Evolutionary conservation across 805 yeast species (phyloP).

Genomic region (Teunomyces gatunensis): DNA sequence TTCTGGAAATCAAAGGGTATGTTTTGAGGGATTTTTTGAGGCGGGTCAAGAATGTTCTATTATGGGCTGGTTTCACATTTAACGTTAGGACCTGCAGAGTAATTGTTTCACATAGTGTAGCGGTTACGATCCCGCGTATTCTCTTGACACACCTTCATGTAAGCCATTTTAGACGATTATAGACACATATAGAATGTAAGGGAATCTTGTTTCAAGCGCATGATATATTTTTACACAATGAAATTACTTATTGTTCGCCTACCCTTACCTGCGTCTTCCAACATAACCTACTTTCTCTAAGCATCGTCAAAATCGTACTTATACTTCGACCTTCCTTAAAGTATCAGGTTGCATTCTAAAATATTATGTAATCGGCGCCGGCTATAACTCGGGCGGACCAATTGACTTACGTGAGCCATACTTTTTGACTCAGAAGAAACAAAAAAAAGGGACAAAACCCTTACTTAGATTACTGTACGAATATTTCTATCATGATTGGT

Average conservation of each 20-base stretch:
- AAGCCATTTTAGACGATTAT: not conserved
- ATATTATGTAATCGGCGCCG: no score
- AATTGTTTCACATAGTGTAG: not conserved
- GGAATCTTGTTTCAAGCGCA: not conserved
- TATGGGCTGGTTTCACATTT: not conserved
- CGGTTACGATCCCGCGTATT: not conserved
- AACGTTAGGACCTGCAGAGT: not conserved
- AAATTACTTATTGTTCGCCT: no score
- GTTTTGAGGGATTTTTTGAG: not conserved
- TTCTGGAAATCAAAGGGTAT: not conserved
- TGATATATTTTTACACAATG: not conserved
- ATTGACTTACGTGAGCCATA: no score
- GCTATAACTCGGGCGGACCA: no score
- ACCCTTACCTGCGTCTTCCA: no score
- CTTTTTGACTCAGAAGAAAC: no score
- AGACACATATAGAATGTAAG: not conserved
- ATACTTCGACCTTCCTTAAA: no score
- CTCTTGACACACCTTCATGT: not conserved
- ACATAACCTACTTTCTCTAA: no score
- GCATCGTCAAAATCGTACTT: no score
- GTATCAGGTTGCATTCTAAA: no score
- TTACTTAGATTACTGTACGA: no score
- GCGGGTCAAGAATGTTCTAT: not conserved
- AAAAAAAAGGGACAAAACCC: no score
- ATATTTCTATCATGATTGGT: conserved; percentile 7